Conservation (phyloP, 768 basidiomycete genomes). For the Pleurotus citrinopileatus region DNA sequence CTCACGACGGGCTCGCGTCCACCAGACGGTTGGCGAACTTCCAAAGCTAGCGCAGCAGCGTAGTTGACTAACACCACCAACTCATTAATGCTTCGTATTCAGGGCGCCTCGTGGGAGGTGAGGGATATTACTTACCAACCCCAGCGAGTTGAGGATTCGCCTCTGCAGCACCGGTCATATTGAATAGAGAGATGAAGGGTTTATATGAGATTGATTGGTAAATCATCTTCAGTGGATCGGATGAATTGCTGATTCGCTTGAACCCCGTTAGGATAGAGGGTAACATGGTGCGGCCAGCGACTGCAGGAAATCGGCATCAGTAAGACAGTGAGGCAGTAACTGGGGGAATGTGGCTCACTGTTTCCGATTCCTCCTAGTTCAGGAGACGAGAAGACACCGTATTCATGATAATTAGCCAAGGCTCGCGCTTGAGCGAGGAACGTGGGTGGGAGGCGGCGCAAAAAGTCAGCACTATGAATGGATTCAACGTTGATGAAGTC, state of each 20-base stretch:
- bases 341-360: slow-evolving; percentile 32
- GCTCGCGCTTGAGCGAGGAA: slow-evolving; percentile 53
- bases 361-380: slow-evolving; percentile 62
- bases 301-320: slow-evolving; percentile 30
- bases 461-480: slow-evolving; percentile 63
- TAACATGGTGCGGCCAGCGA: slow-evolving; percentile 64
- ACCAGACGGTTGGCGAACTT: slow-evolving; percentile 48
- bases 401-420: slow-evolving; percentile 74
- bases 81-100: neutral
- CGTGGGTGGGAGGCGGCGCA: slow-evolving; percentile 38
- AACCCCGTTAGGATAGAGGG: slow-evolving; percentile 59
- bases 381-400: slow-evolving; percentile 57
- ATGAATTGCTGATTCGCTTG: slow-evolving; percentile 42
- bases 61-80: slow-evolving; percentile 47
- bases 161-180: slow-evolving; percentile 61
- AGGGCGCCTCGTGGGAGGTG: neutral
- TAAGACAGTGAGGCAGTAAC: neutral
- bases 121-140: slow-evolving; percentile 42
- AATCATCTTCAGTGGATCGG: slow-evolving; percentile 53
- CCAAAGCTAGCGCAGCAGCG: slow-evolving; percentile 54
- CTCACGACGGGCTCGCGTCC: slow-evolving; percentile 51
- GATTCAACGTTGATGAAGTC: slow-evolving; percentile 74
- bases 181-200: slow-evolving; percentile 75
- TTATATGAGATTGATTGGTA: slow-evolving; percentile 71
- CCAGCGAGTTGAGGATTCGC: slow-evolving; percentile 51